These are phyloP conservation scores for Geranium brycei DNA, from an alignment of 345 rosid species.

Conservation along the genomic window DNA sequence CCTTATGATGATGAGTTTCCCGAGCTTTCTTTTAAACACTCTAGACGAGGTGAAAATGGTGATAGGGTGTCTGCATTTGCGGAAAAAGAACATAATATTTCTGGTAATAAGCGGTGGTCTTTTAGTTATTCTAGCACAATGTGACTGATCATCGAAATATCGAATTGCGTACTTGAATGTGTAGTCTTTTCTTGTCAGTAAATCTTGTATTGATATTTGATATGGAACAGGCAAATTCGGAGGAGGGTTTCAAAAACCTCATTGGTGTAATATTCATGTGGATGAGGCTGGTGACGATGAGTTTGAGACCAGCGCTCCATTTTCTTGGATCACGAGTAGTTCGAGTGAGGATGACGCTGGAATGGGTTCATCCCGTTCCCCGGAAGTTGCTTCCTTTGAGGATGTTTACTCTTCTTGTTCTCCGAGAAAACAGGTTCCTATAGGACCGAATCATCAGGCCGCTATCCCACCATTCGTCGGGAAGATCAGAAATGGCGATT, in stretches of 20 bases:
- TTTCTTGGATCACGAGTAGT: conserved; percentile 18
- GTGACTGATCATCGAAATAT: not conserved
- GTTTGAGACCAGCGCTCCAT: conserved; percentile 13
- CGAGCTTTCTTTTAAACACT: conserved; percentile 26
- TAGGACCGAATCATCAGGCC: conserved; percentile 71
- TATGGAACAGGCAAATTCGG: not conserved
- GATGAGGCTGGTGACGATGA: conserved; percentile 11
- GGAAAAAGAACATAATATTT: conserved; percentile 10
- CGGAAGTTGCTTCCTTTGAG: conserved; percentile 17
- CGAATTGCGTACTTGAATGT: not conserved
- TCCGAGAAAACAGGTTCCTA: conserved; percentile 30
- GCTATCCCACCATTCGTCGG: conserved; percentile 34
- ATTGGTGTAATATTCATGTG: not conserved
- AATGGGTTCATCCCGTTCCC: conserved; percentile 11
- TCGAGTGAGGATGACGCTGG: conserved; percentile 20
- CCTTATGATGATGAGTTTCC: conserved; percentile 25
- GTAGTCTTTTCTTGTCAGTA: not conserved
- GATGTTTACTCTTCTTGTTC: conserved; percentile 23
- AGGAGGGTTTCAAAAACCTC: not conserved
- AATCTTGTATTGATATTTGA: not conserved
- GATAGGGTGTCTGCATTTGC: conserved; percentile 13
- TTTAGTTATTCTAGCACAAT: not conserved
- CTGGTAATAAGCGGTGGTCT: conserved; percentile 20
- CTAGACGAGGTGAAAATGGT: conserved; percentile 19
- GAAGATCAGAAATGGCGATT: not conserved